Conservation (phyloP, 2,329 filamentous ascomycete genomes). For the Nemania sp. region DNA sequence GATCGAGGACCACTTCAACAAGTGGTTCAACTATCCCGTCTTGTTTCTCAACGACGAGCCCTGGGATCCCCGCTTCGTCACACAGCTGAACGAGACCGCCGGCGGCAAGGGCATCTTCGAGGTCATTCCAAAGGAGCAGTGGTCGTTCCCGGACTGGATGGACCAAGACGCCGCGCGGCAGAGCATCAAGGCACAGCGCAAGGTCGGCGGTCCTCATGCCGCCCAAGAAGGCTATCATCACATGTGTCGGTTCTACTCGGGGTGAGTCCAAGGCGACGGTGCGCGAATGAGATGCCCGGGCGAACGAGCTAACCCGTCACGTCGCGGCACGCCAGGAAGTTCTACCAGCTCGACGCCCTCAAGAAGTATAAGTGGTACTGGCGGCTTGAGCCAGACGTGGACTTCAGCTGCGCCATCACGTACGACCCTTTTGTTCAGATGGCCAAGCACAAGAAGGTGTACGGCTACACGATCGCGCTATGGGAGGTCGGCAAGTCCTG, state of each 20-base stretch:
- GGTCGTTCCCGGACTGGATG: conserved; percentile 47
- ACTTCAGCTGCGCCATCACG: conserved; percentile 52
- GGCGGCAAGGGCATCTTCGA: conserved; percentile 48
- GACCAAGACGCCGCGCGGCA: conserved; percentile 40
- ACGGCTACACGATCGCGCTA: conserved; percentile 51
- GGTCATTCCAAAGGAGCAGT: conserved; percentile 46
- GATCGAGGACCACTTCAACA: conserved; percentile 51
- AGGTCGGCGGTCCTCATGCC: conserved; percentile 44
- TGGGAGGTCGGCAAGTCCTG: conserved; percentile 50
- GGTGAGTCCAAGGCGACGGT: conserved; percentile 38
- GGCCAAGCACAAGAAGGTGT: conserved; percentile 49
- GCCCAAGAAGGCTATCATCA: conserved; percentile 49
- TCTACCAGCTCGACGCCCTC: conserved; percentile 49
- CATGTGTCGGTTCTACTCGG: conserved; percentile 51
- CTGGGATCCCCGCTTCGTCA: conserved; percentile 47
- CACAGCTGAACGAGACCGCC: conserved; percentile 43
- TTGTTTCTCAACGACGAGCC: conserved; percentile 53
- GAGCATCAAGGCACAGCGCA: conserved; percentile 43
- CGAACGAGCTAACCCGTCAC: conserved; percentile 9
- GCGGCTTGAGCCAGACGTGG: conserved; percentile 51
- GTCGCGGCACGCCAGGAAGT: conserved; percentile 40
- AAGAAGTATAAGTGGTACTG: conserved; percentile 53
- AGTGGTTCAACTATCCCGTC: conserved; percentile 52
- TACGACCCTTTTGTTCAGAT: conserved; percentile 54
- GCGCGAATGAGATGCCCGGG: background rate